A percentile compares a stretch with the other conserved stretches of the same genome.
These are phyloP conservation scores for Marasmius oreades DNA, from an alignment of 1,284 basidiomycete genomes.

Conservation along the genomic window DNA sequence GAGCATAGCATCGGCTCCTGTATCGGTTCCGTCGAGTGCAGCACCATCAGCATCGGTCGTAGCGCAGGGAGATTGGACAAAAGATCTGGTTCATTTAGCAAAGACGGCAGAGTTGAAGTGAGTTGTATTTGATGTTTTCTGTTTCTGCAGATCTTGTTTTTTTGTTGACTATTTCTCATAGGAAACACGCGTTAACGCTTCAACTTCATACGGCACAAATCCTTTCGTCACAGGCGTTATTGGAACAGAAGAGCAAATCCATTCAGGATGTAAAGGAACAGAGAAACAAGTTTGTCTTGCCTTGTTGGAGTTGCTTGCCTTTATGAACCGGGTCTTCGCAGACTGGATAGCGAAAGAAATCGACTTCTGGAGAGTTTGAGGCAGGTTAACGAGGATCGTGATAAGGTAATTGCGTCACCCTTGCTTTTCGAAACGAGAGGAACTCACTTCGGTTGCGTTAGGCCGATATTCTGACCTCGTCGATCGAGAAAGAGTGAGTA, in stretches of 20 bases:
- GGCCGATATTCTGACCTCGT: slow-evolving; percentile 38
- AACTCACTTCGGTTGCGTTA: not conserved
- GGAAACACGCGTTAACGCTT: slow-evolving; percentile 76
- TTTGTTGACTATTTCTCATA: slow-evolving; percentile 23
- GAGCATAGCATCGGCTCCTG: not conserved
- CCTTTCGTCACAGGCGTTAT: slow-evolving; percentile 69
- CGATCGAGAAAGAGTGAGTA: slow-evolving; percentile 58
- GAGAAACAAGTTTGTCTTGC: slow-evolving; percentile 66
- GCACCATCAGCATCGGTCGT: slow-evolving; percentile 42
- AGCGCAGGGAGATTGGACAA: slow-evolving; percentile 79
- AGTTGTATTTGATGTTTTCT: slow-evolving; percentile 8
- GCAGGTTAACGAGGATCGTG: slow-evolving; percentile 14
- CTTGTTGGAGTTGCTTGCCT: slow-evolving; percentile 1
- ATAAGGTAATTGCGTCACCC: slow-evolving; percentile 4
- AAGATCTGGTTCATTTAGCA: slow-evolving; percentile 75
- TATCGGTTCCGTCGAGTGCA: not conserved
- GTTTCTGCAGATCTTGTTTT: slow-evolving; percentile 4
- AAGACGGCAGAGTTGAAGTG: slow-evolving; percentile 82
- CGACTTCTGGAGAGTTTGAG: slow-evolving; percentile 6
- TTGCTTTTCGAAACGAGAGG: not conserved
- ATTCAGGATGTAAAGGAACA: slow-evolving; percentile 78
- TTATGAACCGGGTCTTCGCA: slow-evolving; percentile 27
- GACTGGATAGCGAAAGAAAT: slow-evolving; percentile 12
- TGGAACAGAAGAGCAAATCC: slow-evolving; percentile 71
- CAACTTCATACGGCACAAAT: slow-evolving; percentile 85